Base-by-base conservation (phyloP, 345 rosid genomes). In the Pugionium cornutum region DNA sequence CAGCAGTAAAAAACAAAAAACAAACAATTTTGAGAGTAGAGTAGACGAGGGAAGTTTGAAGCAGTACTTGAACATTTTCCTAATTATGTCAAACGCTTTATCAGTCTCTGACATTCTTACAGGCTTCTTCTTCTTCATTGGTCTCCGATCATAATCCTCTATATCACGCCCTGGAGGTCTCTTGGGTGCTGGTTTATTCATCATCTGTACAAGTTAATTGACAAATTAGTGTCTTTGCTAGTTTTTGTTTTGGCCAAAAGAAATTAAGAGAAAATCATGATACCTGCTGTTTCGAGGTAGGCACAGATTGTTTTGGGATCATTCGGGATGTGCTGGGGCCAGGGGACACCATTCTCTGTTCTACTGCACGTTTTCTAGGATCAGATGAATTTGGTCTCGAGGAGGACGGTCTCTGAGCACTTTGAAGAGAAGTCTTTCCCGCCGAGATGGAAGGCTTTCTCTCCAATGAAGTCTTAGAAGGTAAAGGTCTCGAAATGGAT, bases 111-210 rank as follows among this genome's bases (percentile, higher is more conserved):
- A 63, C 26, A 34, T 69, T 67, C 76, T 72, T 25, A 27, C 55
- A 26, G 83, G 83, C 70, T 69, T 85, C 75, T 80, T 91, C 80
- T 82, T 91, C 84, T 77, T 86, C 33, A 75, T 71, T 6, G 82
- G 76, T 25, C 69, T 80, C 39, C 75, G 66, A 58, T 76, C 83
- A 61, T 68, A 80, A 8, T 18, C 18, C 18, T 62, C 57, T 7
- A 69, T 32, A 45, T 70, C 68, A 51, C 54, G 81, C 0, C 80
- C 70, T 5, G 81, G 34, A 6, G 73, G 55, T 74, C 79, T 84
- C 81, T 77, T 85, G 25, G 50, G 64, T 28, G 25, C 66, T 31
- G 88, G 82, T 77, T 70, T 87, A 69, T 64, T 68, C 45, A 80
- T 68, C 39, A 77, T 75, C 89, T 82, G 80, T 31, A 8, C 31